A percentile compares a stretch with the other conserved stretches of the same genome.
phyloP scores from a whole-genome alignment of 2,329 filamentous ascomycete genomes.

The Nigrograna mackinnonii region DNA sequence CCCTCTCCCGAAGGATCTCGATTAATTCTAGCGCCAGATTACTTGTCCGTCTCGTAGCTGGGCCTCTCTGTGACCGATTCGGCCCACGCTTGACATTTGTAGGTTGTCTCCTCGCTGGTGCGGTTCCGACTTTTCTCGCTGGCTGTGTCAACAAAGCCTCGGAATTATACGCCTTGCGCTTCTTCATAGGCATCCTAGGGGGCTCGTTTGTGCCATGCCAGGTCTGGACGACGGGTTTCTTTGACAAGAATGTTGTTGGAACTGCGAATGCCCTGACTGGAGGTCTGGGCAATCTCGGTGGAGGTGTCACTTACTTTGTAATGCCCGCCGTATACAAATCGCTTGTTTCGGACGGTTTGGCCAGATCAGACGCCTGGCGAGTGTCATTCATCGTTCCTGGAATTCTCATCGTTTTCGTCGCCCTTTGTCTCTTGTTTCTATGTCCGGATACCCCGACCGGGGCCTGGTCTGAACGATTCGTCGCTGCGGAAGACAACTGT shows the following conservation, averaged over 20 bases:
- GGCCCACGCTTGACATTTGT: constrained; percentile 80
- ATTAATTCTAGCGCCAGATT: constrained; percentile 45
- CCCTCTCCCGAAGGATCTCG: background rate
- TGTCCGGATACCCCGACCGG: constrained; percentile 83
- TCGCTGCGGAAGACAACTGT: constrained; percentile 60
- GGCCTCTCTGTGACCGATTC: constrained; percentile 78
- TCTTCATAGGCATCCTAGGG: constrained; percentile 79
- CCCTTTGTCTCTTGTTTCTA: constrained; percentile 67
- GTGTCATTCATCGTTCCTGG: constrained; percentile 82
- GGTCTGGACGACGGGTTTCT: constrained; percentile 89
- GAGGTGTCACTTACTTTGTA: constrained; percentile 60
- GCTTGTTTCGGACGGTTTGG: constrained; percentile 60
- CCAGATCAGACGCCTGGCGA: constrained; percentile 73
- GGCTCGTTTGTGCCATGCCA: constrained; percentile 81
- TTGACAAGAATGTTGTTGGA: constrained; percentile 92
- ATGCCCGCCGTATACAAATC: constrained; percentile 88
- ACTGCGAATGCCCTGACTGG: constrained; percentile 83
- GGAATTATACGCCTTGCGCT: constrained; percentile 63
- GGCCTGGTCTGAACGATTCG: constrained; percentile 72
- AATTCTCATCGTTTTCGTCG: constrained; percentile 68
- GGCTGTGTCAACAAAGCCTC: constrained; percentile 69
- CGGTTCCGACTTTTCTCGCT: constrained; percentile 81
- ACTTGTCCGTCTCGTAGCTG: constrained; percentile 74
- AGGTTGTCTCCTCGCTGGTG: constrained; percentile 71
- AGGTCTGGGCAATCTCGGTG: constrained; percentile 44